Evolutionary conservation across 1,284 basidiomycete species (phyloP), one percentile per base, ranked within the genome.

Genomic region (Cutaneotrichosporon sp.): DNA sequence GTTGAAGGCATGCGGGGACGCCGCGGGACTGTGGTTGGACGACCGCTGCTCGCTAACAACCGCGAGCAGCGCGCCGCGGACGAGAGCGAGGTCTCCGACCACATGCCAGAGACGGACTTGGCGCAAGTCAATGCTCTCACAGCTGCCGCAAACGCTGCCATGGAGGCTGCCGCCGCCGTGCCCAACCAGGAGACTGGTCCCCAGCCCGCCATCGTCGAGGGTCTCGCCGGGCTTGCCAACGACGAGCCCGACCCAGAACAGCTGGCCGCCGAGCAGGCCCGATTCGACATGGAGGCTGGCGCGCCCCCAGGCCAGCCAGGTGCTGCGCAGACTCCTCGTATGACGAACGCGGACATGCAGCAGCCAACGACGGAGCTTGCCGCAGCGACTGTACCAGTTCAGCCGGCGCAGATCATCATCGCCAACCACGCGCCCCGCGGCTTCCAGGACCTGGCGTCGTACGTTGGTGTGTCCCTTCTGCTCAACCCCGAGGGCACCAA

Each of bases 401-500:
- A 67, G 20, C 66, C 68, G 42, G 71, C 74, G 0, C 74, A 75
- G 55, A 77, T 78, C 59, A 79, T 80, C 68, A 79, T 79, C 31
- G 79, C 79, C 14, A 79, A 79, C 50, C 75, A 77, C 24, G 79
- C 79, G 3, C 79, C 79, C 8, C 67, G 79, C 54, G 76, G 77
- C 0, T 80, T 80, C 69, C 73, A 76, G 45, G 78, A 80, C 64
- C 68, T 80, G 0, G 74, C 70, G 0, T 73, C 72, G 46, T 78
- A 79, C 50, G 76, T 79, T 18, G 73, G 73, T 6, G 72, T 76
- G 25, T 71, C 68, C 24, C 65, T 72, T 8, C 59, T 76, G 36
- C 65, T 77, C 55, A 72, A 77, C 60, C 72, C 71, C 54, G 73
- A 74, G 86, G 72, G 69, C 86, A 22, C 76, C 56, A 71, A 73